Evolutionary conservation across 2,329 filamentous ascomycete species (phyloP), one percentile per base, ranked within the genome.

Genomic region (Fusarium pseudocircinatum): DNA sequence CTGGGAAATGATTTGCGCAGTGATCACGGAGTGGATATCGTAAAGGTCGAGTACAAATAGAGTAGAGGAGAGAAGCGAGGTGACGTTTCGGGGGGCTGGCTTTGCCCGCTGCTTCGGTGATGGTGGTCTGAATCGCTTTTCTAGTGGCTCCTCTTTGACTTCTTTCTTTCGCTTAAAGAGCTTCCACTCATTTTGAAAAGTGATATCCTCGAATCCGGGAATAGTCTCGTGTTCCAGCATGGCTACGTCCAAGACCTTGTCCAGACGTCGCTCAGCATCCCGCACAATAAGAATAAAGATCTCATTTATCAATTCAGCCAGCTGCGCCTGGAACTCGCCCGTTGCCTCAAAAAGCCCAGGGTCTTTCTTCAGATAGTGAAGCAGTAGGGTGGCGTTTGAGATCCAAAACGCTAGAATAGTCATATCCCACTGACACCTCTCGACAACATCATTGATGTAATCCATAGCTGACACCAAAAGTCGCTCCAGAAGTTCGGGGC

Each of bases 151-250:
- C 60, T 94, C 92, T 82, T 97, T 97, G 43, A 95, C 91, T 75
- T 97, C 95, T 69, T 93, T 90, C 82, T 97, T 98, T 63, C 93
- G 90, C 79, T 96, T 95, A 84, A 99, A 97, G 42, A 99, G 88
- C 78, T 97, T 98, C 96, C 96, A 99, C 81, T 99, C 96, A 79
- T 98, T 95, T 81, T 98, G 96, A 79, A 99, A 99, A 11, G 94
- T 92, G 67, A 99, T 94, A 79, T 97, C 96, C 80, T 98, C 96
- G 75, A 99, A 96, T 2, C 96, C 96, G 4, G 96, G 96, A 72
- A 99, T 99, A 1, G 95, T 98, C 83, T 99, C 96, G 81, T 98
- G 96, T 78, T 99, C 96, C 56, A 99, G 88, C 93, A 99, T 97
- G 26, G 95, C 95, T 34, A 90, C 87, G 80, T 98, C 96, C 47